These are phyloP conservation scores for Boletales sp. DNA, from an alignment of 768 basidiomycete genomes.

Conservation along the genomic window DNA sequence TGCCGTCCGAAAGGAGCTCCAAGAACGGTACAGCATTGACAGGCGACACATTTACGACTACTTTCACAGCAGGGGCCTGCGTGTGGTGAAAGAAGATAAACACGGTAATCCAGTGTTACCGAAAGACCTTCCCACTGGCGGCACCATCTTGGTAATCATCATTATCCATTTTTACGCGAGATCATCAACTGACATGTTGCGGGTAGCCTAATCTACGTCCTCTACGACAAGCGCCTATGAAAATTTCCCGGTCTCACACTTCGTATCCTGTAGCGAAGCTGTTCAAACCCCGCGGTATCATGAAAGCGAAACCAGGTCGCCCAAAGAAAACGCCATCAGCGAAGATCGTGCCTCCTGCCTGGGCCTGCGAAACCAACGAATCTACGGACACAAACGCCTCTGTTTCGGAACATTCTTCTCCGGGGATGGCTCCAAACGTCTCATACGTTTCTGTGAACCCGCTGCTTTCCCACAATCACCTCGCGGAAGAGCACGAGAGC, in stretches of 20 bases:
- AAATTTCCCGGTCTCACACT: slow-evolving; percentile 16
- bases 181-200: slow-evolving; percentile 8
- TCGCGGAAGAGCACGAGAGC: slow-evolving; percentile 5
- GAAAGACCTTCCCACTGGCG: slow-evolving; percentile 16
- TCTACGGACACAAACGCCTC: slow-evolving; percentile 2
- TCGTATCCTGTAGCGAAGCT: slow-evolving; percentile 14
- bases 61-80: slow-evolving; percentile 61
- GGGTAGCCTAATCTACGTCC: slow-evolving; percentile 31
- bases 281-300: slow-evolving; percentile 25
- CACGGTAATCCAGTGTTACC: slow-evolving; percentile 44
- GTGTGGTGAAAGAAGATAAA: slow-evolving; percentile 63
- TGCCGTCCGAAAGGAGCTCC: slow-evolving; percentile 63
- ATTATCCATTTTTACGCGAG: slow-evolving; percentile 3
- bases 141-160: slow-evolving; percentile 19
- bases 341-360: slow-evolving; percentile 1
- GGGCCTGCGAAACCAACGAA: slow-evolving; percentile 9
- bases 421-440: slow-evolving; percentile 2
- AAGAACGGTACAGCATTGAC: slow-evolving; percentile 67
- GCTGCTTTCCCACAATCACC: slow-evolving; percentile 13
- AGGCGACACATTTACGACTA: slow-evolving; percentile 77
- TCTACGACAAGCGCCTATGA: slow-evolving; percentile 24
- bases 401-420: slow-evolving; percentile 7
- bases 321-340: slow-evolving; percentile 20
- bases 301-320: slow-evolving; percentile 30
- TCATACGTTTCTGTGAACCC: slow-evolving; percentile 27